Base-by-base conservation (phyloP, 1,284 basidiomycete species). In the Sporisorium sorghi region DNA sequence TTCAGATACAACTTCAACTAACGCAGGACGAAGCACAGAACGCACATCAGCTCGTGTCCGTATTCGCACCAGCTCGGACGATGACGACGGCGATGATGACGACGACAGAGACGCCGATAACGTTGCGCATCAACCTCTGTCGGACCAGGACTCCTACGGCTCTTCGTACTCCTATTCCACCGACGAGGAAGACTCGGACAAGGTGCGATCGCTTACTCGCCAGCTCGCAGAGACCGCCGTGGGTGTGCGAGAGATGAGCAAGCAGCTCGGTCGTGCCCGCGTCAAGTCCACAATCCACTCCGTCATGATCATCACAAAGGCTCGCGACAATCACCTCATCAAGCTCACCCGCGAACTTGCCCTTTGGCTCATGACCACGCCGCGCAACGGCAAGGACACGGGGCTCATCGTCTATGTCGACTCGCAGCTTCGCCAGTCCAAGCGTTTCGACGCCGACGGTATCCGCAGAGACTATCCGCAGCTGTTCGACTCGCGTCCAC, bases 191-290 rank as follows among this genome's bases (percentile, higher is more conserved):
- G 89, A 89, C 61, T 88, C 88, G 1, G 88, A 88, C 57, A 51
- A 85, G 79, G 62, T 95, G 89, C 74, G 81, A 26, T 81, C 76
- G 82, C 86, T 98, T 76, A 98, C 97, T 3, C 91, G 90, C 79
- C 93, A 95, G 83, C 88, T 99, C 17, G 97, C 96, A 9, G 95
- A 96, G 86, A 99, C 96, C 15, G 97, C 96, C 15, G 93, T 96
- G 24, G 92, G 94, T 43, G 96, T 99, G 26, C 89, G 96, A 53
- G 97, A 99, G 86, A 96, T 98, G 93, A 96, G 93, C 89, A 97
- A 97, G 86, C 93, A 97, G 86, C 91, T 99, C 37, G 95, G 94
- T 57, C 92, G 95, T 56, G 94, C 95, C 5, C 89, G 93, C 43
- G 93, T 99, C 67, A 91, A 91, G 65, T 92, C 93, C 5, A 91